Percentiles rank a stretch among this genome's conserved stretches.
These are phyloP conservation scores for Onygenales sp. DNA, from an alignment of 2,329 filamentous ascomycete genomes.

Conservation along the genomic window DNA sequence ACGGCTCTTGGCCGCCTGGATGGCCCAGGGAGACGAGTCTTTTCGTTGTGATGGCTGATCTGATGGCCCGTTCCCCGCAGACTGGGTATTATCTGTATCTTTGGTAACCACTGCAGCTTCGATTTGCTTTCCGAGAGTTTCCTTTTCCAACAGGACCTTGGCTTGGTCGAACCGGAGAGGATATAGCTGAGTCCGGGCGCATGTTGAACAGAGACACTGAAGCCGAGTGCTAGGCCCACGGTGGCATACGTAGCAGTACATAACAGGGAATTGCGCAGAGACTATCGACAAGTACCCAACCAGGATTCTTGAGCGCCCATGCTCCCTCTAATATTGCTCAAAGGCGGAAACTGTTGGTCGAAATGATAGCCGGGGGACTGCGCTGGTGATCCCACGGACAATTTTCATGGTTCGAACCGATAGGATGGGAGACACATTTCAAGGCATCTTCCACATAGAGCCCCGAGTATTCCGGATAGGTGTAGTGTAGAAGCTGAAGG, in stretches of 20 bases:
- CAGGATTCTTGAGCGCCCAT: conserved; percentile 9
- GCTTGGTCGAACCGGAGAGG: conserved; percentile 53
- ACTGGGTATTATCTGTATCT: neutral
- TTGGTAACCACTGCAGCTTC: conserved; percentile 18
- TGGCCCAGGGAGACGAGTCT: conserved; percentile 16
- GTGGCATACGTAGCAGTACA: conserved; percentile 62
- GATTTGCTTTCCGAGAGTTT: conserved; percentile 40
- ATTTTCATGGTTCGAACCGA: conserved; percentile 2
- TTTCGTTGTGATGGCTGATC: conserved; percentile 3
- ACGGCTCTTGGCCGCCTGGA: conserved; percentile 22
- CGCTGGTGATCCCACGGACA: neutral
- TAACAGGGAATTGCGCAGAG: conserved; percentile 27
- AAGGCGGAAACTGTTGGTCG: neutral
- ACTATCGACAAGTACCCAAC: conserved; percentile 9
- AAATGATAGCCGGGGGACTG: neutral
- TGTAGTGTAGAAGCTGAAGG: neutral
- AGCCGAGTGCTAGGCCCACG: conserved; percentile 46
- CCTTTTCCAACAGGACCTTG: conserved; percentile 53
- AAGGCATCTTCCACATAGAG: neutral
- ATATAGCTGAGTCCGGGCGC: conserved; percentile 61
- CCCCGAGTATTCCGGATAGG: neutral
- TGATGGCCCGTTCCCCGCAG: conserved; percentile 3
- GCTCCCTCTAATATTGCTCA: conserved; percentile 10
- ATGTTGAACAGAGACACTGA: conserved; percentile 59
- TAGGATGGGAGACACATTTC: neutral